phyloP scores from a whole-genome alignment of 208 protist species.

The Acanthamoeba quina region DNA sequence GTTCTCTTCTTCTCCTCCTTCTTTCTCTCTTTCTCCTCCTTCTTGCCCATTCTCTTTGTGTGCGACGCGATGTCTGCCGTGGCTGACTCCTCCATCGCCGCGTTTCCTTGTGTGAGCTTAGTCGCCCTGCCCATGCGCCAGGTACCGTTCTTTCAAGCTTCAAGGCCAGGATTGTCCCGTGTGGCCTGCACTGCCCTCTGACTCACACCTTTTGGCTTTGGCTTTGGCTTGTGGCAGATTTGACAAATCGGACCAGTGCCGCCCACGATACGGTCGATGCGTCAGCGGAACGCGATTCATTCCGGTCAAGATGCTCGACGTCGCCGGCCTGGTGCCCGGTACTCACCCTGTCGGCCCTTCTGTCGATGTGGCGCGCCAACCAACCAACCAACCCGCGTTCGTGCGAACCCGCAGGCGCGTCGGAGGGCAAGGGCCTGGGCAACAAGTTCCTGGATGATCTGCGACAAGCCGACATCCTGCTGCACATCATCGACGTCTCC shows the following conservation, averaged over 20 bases:
- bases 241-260: slow-evolving; percentile 76
- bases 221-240: slow-evolving; percentile 13
- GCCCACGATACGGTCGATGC: slow-evolving; percentile 83
- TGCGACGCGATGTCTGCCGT: neutral
- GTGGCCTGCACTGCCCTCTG: neutral
- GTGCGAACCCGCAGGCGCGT: slow-evolving; percentile 55
- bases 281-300: slow-evolving; percentile 80
- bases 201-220: too few species aligned
- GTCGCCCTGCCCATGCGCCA: slow-evolving; percentile 32
- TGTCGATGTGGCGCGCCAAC: too few species aligned
- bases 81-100: neutral
- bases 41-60: neutral
- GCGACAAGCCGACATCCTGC: slow-evolving; percentile 81
- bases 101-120: neutral
- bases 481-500: slow-evolving; percentile 85
- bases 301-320: slow-evolving; percentile 86
- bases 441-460: slow-evolving; percentile 86
- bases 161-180: neutral
- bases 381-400: too few species aligned
- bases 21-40: neutral
- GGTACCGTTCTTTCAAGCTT: neutral
- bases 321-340: slow-evolving; percentile 85
- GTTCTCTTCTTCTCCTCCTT: neutral
- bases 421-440: slow-evolving; percentile 84
- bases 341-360: neutral